Conservation (phyloP, 495 filamentous ascomycete species). For the Tuber calosporum region DNA sequence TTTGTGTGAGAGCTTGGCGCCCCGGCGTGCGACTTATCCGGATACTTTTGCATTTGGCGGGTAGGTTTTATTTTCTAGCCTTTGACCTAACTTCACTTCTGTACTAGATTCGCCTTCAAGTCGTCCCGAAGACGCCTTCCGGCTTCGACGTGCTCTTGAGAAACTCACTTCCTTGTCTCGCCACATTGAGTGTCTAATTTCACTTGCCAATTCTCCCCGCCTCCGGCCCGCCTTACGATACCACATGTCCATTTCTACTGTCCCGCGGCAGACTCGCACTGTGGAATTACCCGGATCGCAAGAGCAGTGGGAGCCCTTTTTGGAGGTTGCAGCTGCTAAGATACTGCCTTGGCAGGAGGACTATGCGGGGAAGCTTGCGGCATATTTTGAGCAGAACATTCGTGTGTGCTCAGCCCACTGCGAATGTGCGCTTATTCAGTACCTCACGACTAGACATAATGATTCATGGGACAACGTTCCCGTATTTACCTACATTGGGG, state of each 20-base stretch:
- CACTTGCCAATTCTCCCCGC: too few species aligned
- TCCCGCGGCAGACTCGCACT: background rate
- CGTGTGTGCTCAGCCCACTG: background rate
- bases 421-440: constrained; percentile 6
- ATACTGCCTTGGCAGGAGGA: background rate
- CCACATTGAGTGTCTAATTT: constrained; percentile 2
- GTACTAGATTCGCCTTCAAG: background rate
- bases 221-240: constrained; percentile 2
- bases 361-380: background rate
- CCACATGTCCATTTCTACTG: background rate
- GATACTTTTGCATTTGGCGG: too few species aligned
- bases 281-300: background rate
- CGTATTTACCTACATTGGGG: constrained; percentile 10
- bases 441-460: background rate
- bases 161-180: constrained; percentile 3
- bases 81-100: background rate
- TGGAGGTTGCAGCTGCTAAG: background rate
- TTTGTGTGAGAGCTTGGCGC: too few species aligned
- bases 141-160: constrained; percentile 3
- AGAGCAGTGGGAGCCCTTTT: background rate
- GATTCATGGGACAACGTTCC: constrained; percentile 2
- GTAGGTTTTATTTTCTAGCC: background rate
- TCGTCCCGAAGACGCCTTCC: background rate
- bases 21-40: too few species aligned
- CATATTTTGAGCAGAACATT: background rate